Base-by-base conservation (phyloP, 768 basidiomycete genomes). In the Suillus tomentosus region DNA sequence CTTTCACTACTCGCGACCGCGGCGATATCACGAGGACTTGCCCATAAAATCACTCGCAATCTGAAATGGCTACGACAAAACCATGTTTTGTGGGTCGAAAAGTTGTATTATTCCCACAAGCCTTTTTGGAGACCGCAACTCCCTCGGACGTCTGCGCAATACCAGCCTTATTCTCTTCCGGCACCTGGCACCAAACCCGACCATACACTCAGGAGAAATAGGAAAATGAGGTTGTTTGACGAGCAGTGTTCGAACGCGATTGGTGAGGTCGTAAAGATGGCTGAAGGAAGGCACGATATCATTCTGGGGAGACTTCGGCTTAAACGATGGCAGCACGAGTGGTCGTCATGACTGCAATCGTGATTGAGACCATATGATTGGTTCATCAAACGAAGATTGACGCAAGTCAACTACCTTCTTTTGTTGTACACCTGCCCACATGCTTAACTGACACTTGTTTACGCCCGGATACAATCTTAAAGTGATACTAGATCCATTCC, bases 1-100 rank as follows among this genome's bases (percentile, higher is more conserved):
- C 79, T 92, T 47, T 79, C 80, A 39, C 67, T 92, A 10, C 72
- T 92, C 54, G 81, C 85, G 74, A 84, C 80, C 34, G 87, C 91
- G n/a, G 82, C 84, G 4, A 78, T 79, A 63, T 82, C 85, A 40
- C 84, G 88, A 34, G 91, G 91, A 15, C 74, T 89, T 15, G 73
- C 89, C 13, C 87, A 90, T 70, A 77, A 76, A 63, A 68, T 86
- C 7, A 86, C 87, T 7, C 82, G 82, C 19, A 90, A 91, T 68
- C 74, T 78, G 70, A 61, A 67, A 69, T 43, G 74, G 80, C 74
- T 80, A 74, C 68, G 67, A n/a, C 67, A 66, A 43, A 47, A 62
- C 17, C 70, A 66, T 62, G 66, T 45, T 73, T 70, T 37, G 51
- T 81, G 67, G 74, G 61, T 66, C 40, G 70, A 48, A 27, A 62